Evolutionary conservation across 495 filamentous ascomycete genomes (phyloP), one percentile per base, ranked within the genome.

Genomic region (Aspergillus affinis): DNA sequence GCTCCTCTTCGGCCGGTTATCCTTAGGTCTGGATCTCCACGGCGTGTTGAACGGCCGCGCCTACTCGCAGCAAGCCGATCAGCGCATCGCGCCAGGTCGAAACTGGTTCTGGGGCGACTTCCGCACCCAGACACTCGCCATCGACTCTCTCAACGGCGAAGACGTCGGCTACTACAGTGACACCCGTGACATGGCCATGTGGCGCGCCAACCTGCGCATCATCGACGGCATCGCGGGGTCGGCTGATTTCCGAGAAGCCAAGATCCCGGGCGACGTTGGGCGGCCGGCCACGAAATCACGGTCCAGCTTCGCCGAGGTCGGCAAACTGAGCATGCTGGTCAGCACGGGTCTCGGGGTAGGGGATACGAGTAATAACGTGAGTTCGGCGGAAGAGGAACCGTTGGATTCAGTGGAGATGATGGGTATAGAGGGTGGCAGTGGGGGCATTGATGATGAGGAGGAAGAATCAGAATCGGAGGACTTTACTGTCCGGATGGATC

Each of bases 81-180:
- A 61, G 0, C 81, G 82, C 10, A 82, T 86, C 29, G 61, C 68
- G 0, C 51, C 66, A 6, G 72, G 65, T 5, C 70, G 75, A n/a
- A 59, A 65, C 3, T 86, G 81, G 81, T 83, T 81, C 67, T 86
- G 83, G 82, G 81, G 75, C 18, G 82, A 86, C 51, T 74, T 72
- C 49, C 75, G 84, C 3, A 76, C 76, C 0, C 76, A 86, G 46
- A 80, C 81, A 0, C 75, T 87, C 4, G 82, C 79, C 29, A 53
- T 87, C 13, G 76, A 81, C 20, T 75, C 75, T 17, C 68, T 86
- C 10, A 85, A 85, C 59, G 81, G 82, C 0, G 57, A 75, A 3
- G 79, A 84, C 13, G 75, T 80, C 19, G 74, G 76, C 3, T 57
- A 66, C 19, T 77, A 73, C 18, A 80, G 78, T 44, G 66, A 69